Evolutionary conservation across 2,329 filamentous ascomycete species (phyloP).

Genomic region (Lachnellula suecica): DNA sequence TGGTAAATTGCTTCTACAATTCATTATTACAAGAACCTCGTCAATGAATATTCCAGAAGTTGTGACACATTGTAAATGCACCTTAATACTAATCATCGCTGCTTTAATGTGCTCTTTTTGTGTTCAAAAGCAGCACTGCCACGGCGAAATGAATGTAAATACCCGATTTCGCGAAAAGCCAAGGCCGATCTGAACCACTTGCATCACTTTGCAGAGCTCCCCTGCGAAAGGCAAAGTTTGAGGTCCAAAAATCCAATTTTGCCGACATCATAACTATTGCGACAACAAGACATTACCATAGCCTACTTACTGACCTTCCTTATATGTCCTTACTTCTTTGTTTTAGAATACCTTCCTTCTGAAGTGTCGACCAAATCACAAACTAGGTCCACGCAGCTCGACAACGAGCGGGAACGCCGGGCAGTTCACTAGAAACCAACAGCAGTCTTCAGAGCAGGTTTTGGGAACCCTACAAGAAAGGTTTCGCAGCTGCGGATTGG

Average conservation of each 20-base stretch:
- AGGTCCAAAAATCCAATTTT: neutral
- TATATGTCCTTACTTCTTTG: neutral
- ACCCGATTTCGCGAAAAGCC: neutral
- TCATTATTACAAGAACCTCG: no score
- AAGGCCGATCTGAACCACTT: no score
- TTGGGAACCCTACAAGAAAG: neutral
- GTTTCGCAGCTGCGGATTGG: neutral
- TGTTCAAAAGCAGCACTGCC: no score
- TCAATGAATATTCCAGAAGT: no score
- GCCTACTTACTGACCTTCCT: neutral
- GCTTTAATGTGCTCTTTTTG: no score
- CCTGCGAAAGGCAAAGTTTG: neutral
- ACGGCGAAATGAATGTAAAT: no score
- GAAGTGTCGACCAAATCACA: neutral
- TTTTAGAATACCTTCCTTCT: neutral
- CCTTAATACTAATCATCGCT: no score
- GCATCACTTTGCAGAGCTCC: constrained; percentile 2
- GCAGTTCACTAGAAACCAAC: no score
- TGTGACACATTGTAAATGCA: no score
- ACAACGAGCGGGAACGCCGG: no score
- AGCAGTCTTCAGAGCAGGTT: no score
- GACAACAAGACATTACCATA: neutral
- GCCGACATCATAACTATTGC: neutral
- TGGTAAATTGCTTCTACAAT: no score
- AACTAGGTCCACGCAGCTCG: neutral